Conservation (phyloP, 1,284 basidiomycete genomes). For the Singerocomus inundabilis region DNA sequence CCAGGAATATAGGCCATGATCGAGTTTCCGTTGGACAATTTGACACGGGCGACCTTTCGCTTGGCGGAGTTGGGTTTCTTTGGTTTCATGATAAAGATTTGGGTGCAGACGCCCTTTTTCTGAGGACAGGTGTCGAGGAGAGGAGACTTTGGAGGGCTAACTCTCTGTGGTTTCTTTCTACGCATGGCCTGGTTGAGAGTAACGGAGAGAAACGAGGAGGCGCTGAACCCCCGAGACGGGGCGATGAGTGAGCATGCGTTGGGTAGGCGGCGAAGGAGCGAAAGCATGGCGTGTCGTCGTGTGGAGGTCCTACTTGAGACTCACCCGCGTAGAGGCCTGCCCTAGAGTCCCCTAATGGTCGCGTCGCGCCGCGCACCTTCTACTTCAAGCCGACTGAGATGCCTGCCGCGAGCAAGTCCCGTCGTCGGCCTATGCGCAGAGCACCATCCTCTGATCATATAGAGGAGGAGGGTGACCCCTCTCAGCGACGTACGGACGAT, state of each 20-base stretch:
- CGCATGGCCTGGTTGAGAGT: conserved; percentile 86
- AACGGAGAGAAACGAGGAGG: conserved; percentile 52
- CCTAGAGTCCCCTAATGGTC: conserved; percentile 33
- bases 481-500: conserved; percentile 40
- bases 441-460: conserved; percentile 56
- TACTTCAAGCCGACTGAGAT: conserved; percentile 31
- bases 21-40: conserved; percentile 87
- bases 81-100: conserved; percentile 84
- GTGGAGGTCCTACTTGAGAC: not conserved
- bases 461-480: conserved; percentile 52
- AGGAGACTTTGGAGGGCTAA: conserved; percentile 65
- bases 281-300: conserved; percentile 20
- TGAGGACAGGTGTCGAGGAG: conserved; percentile 79
- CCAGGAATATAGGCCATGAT: conserved; percentile 96
- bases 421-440: conserved; percentile 39
- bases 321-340: conserved; percentile 36
- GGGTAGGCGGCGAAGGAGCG: conserved; percentile 19
- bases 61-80: conserved; percentile 99
- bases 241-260: conserved; percentile 23
- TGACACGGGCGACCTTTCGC: conserved; percentile 94
- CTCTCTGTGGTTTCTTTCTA: conserved; percentile 50
- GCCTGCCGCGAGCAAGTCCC: conserved; percentile 46
- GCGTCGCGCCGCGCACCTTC: conserved; percentile 20
- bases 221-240: conserved; percentile 60
- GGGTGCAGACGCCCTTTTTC: conserved; percentile 86